These are phyloP conservation scores for Eucalyptus regnans DNA, from an alignment of 345 rosid species.

Conservation along the genomic window DNA sequence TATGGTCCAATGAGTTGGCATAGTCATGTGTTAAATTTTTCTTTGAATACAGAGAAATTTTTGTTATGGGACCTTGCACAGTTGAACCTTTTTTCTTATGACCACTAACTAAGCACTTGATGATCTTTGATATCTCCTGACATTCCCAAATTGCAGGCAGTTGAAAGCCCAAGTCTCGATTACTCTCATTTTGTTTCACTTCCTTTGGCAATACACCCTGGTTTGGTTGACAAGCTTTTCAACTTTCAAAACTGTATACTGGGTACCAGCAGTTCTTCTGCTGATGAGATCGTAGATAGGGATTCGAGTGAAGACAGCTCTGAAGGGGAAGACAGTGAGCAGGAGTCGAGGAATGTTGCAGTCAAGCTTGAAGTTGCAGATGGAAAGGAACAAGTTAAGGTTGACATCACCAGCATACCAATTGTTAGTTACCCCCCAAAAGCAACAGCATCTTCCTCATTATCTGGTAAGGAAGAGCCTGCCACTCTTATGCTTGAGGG, in stretches of 20 bases:
- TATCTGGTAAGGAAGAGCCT: conserved; percentile 29
- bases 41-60: background rate
- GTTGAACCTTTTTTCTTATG: background rate
- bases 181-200: conserved; percentile 90
- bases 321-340: conserved; percentile 2
- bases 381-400: conserved; percentile 28
- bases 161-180: conserved; percentile 44
- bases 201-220: conserved; percentile 78
- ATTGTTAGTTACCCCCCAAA: conserved; percentile 55
- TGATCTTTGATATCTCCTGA: background rate
- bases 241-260: conserved; percentile 61
- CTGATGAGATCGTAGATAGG: conserved; percentile 12
- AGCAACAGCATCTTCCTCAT: conserved; percentile 31
- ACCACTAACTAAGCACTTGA: background rate
- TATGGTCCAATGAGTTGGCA: background rate
- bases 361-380: conserved; percentile 39
- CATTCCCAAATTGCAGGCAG: conserved; percentile 31
- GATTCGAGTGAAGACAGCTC: conserved; percentile 23
- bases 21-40: background rate
- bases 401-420: conserved; percentile 37
- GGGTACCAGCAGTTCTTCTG: conserved; percentile 9
- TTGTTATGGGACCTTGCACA: background rate
- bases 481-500: background rate
- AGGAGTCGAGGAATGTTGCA: conserved; percentile 10
- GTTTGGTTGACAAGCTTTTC: conserved; percentile 64